Evolutionary conservation across 2,329 filamentous ascomycete species (phyloP).

Genomic region (Paecilomyces fulvus): DNA sequence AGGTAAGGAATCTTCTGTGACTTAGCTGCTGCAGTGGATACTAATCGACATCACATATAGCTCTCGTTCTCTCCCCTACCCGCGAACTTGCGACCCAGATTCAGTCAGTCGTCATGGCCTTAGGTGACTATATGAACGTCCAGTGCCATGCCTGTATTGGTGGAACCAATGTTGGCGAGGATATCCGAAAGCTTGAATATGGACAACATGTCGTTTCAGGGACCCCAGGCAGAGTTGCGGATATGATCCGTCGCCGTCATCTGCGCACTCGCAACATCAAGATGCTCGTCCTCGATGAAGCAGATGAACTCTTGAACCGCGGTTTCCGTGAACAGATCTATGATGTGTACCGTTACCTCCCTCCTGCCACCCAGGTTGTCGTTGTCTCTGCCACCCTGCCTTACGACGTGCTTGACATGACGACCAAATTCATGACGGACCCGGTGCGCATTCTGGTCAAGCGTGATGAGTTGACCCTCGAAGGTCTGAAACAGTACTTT

Average conservation of each 20-base stretch:
- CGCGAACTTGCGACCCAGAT: slow-evolving; percentile 97
- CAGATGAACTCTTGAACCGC: slow-evolving; percentile 75
- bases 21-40: not conserved
- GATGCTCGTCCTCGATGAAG: slow-evolving; percentile 69
- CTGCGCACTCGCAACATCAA: slow-evolving; percentile 68
- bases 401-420: slow-evolving; percentile 98
- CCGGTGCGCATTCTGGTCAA: slow-evolving; percentile 94
- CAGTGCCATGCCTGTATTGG: slow-evolving; percentile 98
- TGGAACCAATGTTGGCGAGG: slow-evolving; percentile 94
- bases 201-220: slow-evolving; percentile 97
- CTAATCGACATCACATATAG: slow-evolving; percentile 29
- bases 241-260: slow-evolving; percentile 69
- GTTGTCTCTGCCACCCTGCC: slow-evolving; percentile 94
- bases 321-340: slow-evolving; percentile 98
- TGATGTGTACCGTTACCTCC: slow-evolving; percentile 95
- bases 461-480: slow-evolving; percentile 95
- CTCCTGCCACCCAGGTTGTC: slow-evolving; percentile 95
- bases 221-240: slow-evolving; percentile 90
- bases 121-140: slow-evolving; percentile 99
- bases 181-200: slow-evolving; percentile 95
- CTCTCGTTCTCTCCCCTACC: slow-evolving; percentile 88
- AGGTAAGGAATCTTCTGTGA: slow-evolving; percentile 29
- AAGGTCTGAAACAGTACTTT: slow-evolving; percentile 98
- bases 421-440: slow-evolving; percentile 99
- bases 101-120: slow-evolving; percentile 96